Conservation (phyloP, 108 stramenopile genomes). For the Conticribra guillardii region DNA sequence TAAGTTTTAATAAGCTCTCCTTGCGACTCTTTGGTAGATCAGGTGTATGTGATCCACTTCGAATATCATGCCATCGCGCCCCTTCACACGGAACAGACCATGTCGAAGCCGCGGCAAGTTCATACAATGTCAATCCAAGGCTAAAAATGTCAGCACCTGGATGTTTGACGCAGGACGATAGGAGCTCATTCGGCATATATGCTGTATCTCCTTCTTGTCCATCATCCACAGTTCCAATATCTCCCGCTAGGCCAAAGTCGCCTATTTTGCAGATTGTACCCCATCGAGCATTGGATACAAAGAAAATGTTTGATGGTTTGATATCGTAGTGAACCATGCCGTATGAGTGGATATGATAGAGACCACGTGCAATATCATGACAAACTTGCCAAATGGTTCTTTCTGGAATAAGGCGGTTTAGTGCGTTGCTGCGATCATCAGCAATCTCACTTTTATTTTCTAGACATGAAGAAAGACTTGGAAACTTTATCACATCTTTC, state of each 20-base stretch:
- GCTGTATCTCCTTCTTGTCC: slow-evolving; percentile 86
- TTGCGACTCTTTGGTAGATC: slow-evolving; percentile 60
- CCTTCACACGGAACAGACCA: slow-evolving; percentile 76
- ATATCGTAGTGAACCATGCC: slow-evolving; percentile 86
- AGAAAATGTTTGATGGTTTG: slow-evolving; percentile 87
- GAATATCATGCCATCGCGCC: slow-evolving; percentile 70
- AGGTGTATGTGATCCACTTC: slow-evolving; percentile 52
- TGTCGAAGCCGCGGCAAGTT: slow-evolving; percentile 56
- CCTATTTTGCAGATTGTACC: slow-evolving; percentile 88
- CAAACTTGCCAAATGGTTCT: slow-evolving; percentile 82
- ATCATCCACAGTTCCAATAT: slow-evolving; percentile 72
- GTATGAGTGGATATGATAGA: slow-evolving; percentile 78
- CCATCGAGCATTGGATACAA: slow-evolving; percentile 58
- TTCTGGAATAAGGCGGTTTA: slow-evolving; percentile 65
- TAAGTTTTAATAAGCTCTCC: slow-evolving; percentile 48
- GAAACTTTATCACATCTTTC: slow-evolving; percentile 59
- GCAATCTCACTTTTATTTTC: slow-evolving; percentile 13
- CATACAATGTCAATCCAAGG: slow-evolving; percentile 81
- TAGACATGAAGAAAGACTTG: slow-evolving; percentile 67
- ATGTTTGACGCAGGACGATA: slow-evolving; percentile 55
- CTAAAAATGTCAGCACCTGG: slow-evolving; percentile 84
- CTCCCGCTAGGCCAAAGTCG: slow-evolving; percentile 84
- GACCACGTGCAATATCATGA: slow-evolving; percentile 81
- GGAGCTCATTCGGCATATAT: slow-evolving; percentile 78
- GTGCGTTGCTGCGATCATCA: not conserved